Conservation (phyloP, 2,329 filamentous ascomycete species). For the Aspergillus transmontanensis region DNA sequence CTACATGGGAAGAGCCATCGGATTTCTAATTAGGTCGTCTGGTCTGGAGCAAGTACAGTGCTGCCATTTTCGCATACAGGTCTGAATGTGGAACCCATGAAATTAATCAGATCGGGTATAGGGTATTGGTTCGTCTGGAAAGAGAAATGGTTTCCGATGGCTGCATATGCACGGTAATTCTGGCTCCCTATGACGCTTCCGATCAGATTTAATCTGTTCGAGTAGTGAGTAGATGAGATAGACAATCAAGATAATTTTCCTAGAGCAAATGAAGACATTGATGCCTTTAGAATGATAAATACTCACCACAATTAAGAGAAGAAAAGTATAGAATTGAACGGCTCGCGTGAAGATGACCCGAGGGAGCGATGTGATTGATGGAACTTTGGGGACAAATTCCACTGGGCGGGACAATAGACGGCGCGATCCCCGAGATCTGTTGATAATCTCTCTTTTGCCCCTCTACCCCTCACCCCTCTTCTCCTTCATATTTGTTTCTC, state of each 20-base stretch:
- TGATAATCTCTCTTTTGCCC: neutral
- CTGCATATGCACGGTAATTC: neutral
- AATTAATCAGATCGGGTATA: neutral
- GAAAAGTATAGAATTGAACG: neutral
- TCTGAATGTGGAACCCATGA: neutral
- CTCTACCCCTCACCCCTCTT: conserved; percentile 2
- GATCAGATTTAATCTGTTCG: neutral
- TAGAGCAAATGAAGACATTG: neutral
- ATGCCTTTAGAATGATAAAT: neutral
- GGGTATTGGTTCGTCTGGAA: neutral
- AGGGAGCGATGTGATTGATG: conserved; percentile 14
- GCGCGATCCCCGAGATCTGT: neutral
- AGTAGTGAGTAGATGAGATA: neutral
- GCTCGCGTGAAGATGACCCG: conserved; percentile 6
- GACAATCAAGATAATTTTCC: neutral
- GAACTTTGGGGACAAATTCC: conserved; percentile 5
- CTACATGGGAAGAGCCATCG: neutral
- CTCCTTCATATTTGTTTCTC: neutral
- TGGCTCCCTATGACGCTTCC: neutral
- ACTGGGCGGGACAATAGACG: conserved; percentile 4
- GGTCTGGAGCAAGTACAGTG: neutral
- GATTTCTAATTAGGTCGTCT: neutral
- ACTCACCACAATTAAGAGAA: neutral
- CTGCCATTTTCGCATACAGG: neutral
- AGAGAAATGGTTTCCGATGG: conserved; percentile 12